These are phyloP conservation scores for Candida freyschussii DNA, from an alignment of 1,139 yeast species.

Conservation along the genomic window DNA sequence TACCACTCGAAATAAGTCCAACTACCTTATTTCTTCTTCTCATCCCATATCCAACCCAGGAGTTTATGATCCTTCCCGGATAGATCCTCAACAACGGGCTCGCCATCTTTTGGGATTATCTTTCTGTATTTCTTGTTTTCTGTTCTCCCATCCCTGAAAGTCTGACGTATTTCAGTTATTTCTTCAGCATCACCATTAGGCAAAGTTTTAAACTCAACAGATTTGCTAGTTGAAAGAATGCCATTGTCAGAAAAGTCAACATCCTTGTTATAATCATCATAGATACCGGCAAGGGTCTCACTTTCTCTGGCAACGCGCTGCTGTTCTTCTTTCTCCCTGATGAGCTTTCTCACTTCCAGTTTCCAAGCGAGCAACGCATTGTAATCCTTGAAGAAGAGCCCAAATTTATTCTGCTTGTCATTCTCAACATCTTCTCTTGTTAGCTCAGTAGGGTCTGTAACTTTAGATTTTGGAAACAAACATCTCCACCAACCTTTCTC, in stretches of 20 bases:
- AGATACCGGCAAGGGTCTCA: slow-evolving; percentile 24
- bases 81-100: slow-evolving; percentile 26
- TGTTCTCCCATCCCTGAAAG: slow-evolving; percentile 64
- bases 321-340: slow-evolving; percentile 30
- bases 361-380: slow-evolving; percentile 68
- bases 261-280: slow-evolving; percentile 21
- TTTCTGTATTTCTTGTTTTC: slow-evolving; percentile 33
- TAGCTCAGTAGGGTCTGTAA: slow-evolving; percentile 30
- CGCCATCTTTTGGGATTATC: slow-evolving; percentile 34
- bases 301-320: slow-evolving; percentile 18
- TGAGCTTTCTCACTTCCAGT: slow-evolving; percentile 44
- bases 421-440: slow-evolving; percentile 47
- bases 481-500: slow-evolving; percentile 82
- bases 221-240: slow-evolving; percentile 48
- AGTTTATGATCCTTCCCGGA: slow-evolving; percentile 1
- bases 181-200: slow-evolving; percentile 55
- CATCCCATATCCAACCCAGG: slow-evolving; percentile 20
- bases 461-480: slow-evolving; percentile 55
- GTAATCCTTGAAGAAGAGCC: slow-evolving; percentile 55
- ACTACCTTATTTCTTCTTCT: too few relatives aligned
- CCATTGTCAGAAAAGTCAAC: slow-evolving; percentile 26
- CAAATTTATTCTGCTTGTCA: slow-evolving; percentile 34
- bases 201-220: slow-evolving; percentile 41
- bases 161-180: slow-evolving; percentile 47
- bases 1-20: too few relatives aligned